Conservation (phyloP, 805 yeast species). For the Candida ipomoeae region DNA sequence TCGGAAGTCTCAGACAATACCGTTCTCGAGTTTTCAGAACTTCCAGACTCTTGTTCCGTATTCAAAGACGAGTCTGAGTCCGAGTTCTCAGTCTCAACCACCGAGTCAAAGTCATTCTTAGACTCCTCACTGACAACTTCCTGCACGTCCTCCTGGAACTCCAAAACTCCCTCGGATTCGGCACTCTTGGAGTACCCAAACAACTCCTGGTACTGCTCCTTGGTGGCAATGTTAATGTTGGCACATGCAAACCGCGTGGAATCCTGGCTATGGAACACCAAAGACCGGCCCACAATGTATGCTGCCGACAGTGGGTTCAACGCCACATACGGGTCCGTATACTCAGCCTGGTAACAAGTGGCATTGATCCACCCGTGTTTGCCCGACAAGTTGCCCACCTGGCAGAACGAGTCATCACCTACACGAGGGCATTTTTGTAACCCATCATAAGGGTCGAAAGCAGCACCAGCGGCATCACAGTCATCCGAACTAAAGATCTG, state of each 20-base stretch:
- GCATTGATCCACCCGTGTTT: slow-evolving; percentile 72
- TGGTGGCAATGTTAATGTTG: slow-evolving; percentile 15
- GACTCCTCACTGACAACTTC: neutral
- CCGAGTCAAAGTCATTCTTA: too few species aligned
- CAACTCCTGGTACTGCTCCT: slow-evolving; percentile 14
- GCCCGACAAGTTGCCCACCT: slow-evolving; percentile 74
- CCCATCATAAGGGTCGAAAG: slow-evolving; percentile 63
- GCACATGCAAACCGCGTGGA: slow-evolving; percentile 17
- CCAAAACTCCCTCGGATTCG: neutral
- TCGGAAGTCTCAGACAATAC: too few species aligned
- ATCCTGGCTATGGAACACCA: slow-evolving; percentile 16
- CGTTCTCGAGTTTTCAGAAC: too few species aligned
- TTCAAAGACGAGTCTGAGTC: too few species aligned
- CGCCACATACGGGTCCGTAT: slow-evolving; percentile 62
- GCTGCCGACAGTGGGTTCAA: slow-evolving; percentile 52
- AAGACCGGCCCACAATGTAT: slow-evolving; percentile 56
- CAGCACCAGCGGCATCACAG: slow-evolving; percentile 53
- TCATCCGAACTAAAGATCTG: slow-evolving; percentile 46
- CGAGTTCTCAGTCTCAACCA: too few species aligned
- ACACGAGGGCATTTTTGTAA: slow-evolving; percentile 47
- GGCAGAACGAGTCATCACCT: slow-evolving; percentile 53
- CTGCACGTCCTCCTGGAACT: neutral
- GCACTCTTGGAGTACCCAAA: neutral
- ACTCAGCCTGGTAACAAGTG: slow-evolving; percentile 62
- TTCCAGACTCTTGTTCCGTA: too few species aligned